Evolutionary conservation across 139 green algal genomes (phyloP), one percentile per base, ranked within the genome.

Genomic region (Tetradesmus lagerheimii): DNA sequence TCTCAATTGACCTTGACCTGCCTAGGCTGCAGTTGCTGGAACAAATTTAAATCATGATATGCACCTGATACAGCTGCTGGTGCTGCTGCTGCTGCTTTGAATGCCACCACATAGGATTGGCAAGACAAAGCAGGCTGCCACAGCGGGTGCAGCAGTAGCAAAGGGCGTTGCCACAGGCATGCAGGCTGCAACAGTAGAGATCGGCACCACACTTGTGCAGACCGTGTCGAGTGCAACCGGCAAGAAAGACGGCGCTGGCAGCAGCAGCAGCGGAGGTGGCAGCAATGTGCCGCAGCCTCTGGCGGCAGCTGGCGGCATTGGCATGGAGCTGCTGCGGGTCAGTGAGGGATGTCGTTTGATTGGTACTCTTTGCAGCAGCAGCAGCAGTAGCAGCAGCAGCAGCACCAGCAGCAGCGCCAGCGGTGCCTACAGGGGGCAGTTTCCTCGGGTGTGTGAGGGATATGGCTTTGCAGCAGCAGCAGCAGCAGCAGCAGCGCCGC

Each of bases 91-190:
- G 50, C 81, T 5, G 53, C 35, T 87, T 11, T 41, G 6, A 20
- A 8, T 80, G 84, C 57, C 12, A 23, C 67, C 35, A 15, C 25
- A 31, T 77, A 91, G 62, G 57, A 39, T 91, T 9, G 57, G 18
- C 39, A 86, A 91, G 78, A 71, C 87, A 39, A 91, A 91, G 87
- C 87, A 91, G 41, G 87, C 87, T 2, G 39, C 87, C 20, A 37
- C 87, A 23, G 87, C 87, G 9, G 87, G 87, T 39, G 57, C 78
- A 2, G 87, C 87, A 27, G 79, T 91, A 6, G 78, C 87, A 38
- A 87, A 87, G 37, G 87, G 87, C n/a, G 87, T 91, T 1, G 78
- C 87, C 14, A 87, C 87, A 15, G 87, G 87, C 87, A 91, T 91
- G 87, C 78, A 91, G 78, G 87, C 87, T 31, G 87, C 87, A n/a